Conservation (phyloP, 2,329 filamentous ascomycete genomes). For the Fusarium annulatum region DNA sequence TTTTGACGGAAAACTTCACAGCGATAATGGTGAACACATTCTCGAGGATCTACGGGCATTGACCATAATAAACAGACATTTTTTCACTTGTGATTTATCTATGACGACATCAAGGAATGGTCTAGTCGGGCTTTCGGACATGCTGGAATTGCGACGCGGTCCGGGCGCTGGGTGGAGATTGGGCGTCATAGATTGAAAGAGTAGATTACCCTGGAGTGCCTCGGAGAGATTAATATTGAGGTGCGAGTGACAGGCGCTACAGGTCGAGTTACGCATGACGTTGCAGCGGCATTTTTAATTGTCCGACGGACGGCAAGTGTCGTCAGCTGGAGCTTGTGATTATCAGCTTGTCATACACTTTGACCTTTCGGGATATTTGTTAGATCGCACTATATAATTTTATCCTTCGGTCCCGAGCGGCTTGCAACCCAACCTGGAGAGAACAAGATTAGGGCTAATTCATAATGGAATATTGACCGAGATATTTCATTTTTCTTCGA, state of each 20-base stretch:
- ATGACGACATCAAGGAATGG: constrained; percentile 26
- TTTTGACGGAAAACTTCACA: neutral
- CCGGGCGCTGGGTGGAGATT: constrained; percentile 5
- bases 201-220: neutral
- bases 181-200: constrained; percentile 25
- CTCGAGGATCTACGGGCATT: neutral
- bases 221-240: neutral
- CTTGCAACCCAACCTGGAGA: accelerated
- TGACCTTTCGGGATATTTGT: neutral
- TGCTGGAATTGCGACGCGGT: constrained; percentile 10
- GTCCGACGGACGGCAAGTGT: neutral
- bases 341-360: neutral
- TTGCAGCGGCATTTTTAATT: constrained; percentile 3
- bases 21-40: neutral
- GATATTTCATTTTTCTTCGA: neutral
- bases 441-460: neutral
- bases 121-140: constrained; percentile 35
- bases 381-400: neutral
- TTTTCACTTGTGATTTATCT: constrained; percentile 4
- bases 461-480: neutral
- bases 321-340: neutral
- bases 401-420: neutral
- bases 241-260: neutral
- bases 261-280: constrained; percentile 2
- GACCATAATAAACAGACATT: constrained; percentile 4